phyloP scores from a whole-genome alignment of 2,329 filamentous ascomycete genomes.

The Pseudocercospora vitis region DNA sequence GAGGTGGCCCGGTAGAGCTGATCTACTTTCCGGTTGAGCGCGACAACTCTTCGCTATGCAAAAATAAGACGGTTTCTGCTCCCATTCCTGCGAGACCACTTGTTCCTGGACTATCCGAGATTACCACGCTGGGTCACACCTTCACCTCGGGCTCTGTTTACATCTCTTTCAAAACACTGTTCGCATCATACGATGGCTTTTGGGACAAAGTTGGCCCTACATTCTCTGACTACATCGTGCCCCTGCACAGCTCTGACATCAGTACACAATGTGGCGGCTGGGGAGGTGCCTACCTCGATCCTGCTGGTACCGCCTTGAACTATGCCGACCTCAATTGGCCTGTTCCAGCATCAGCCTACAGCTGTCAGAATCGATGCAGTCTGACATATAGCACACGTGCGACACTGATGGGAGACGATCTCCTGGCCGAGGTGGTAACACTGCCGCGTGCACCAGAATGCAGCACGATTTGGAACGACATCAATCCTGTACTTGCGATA shows the following conservation, averaged over 20 bases:
- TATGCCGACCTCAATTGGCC: conserved; percentile 33
- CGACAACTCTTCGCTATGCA: conserved; percentile 6
- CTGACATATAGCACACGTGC: too few relatives aligned
- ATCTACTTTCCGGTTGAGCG: conserved; percentile 30
- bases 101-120: conserved; percentile 2
- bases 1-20: conserved; percentile 27
- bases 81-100: conserved; percentile 11
- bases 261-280: conserved; percentile 27
- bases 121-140: conserved; percentile 26
- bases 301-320: conserved; percentile 20
- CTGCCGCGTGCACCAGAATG: too few relatives aligned
- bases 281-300: neutral
- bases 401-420: too few relatives aligned
- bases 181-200: conserved; percentile 23
- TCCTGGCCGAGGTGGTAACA: too few relatives aligned
- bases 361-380: conserved; percentile 22
- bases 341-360: conserved; percentile 30
- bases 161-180: conserved; percentile 28
- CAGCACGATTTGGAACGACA: conserved; percentile 15
- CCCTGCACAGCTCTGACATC: conserved; percentile 18
- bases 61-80: neutral
- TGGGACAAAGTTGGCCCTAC: conserved; percentile 23
- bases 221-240: conserved; percentile 25
- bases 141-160: conserved; percentile 28
- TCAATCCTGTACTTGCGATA: conserved; percentile 27